Evolutionary conservation across 768 basidiomycete genomes (phyloP), one percentile per base, ranked within the genome.

Genomic region (Termitomyces eurrhizus): DNA sequence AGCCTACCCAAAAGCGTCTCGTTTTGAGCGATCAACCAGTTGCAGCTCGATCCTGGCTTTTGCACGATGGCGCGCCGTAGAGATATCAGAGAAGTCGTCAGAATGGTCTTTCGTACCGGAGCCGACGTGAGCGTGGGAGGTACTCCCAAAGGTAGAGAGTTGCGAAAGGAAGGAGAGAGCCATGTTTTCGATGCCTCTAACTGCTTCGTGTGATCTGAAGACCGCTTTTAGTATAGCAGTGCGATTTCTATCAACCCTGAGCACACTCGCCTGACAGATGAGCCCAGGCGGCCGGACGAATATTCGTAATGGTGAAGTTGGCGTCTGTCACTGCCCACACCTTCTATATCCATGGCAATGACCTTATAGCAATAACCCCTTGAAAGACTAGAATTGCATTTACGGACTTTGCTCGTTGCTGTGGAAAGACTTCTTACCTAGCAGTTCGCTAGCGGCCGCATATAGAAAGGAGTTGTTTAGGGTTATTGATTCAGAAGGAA

Each of bases 101-200:
- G 69, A 50, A 52, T 62, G 48, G 33, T 35, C 57, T 39, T 58
- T 37, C 36, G 26, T 32, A n/a, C 58, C 56, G 32, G 56, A 58
- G 16, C 12, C 46, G 39, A 48, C 48, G 26, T 46, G 50, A 58
- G 50, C 33, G 60, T 45, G 57, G 33, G 59, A 60, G 52, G 50
- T 42, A 50, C 63, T 58, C 36, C 68, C 66, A 21, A 63, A 67
- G 29, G 66, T 65, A 9, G 72, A 69, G 4, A 79, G 66, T 57
- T 79, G 77, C 18, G 62, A 72, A 50, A 79, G 67, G 52, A 78
- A 76, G 12, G 70, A 71, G 18, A 74, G 52, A 0, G 75, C 69
- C 66, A 78, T 70, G 21, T 72, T 69, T 64, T 78, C 76, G 18
- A 78, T 74, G 12, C 68, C 60, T 16, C 64, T 46, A 21, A 71